These are phyloP conservation scores for Naganishia antarctica DNA, from an alignment of 768 basidiomycete genomes.

Conservation along the genomic window DNA sequence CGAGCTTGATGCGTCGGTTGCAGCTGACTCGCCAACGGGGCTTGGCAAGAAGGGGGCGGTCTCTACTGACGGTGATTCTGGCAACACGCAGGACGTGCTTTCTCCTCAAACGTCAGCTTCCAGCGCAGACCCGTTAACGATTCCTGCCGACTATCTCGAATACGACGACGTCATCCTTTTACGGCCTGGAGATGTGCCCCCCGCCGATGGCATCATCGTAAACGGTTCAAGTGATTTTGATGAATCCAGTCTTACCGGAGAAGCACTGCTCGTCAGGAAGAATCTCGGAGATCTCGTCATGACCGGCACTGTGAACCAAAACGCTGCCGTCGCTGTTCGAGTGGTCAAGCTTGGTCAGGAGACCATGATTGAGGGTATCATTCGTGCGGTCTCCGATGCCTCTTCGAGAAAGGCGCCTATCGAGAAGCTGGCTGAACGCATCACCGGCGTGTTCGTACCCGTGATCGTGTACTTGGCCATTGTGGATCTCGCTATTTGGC, in stretches of 20 bases:
- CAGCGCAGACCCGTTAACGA: conserved; percentile 17
- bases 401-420: conserved; percentile 69
- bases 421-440: conserved; percentile 66
- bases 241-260: conserved; percentile 80
- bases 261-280: conserved; percentile 64
- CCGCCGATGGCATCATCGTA: conserved; percentile 61
- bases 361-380: conserved; percentile 74
- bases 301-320: conserved; percentile 71
- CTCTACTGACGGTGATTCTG: no score
- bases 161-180: conserved; percentile 73
- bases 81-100: no score
- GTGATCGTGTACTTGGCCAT: conserved; percentile 67
- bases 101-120: no score
- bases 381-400: conserved; percentile 71
- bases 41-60: no score
- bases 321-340: conserved; percentile 57
- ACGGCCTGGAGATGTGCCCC: conserved; percentile 66
- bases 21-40: no score
- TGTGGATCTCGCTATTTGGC: conserved; percentile 69
- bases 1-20: no score
- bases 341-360: conserved; percentile 62
- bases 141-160: conserved; percentile 63
- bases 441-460: conserved; percentile 77
- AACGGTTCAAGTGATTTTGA: conserved; percentile 58
- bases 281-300: conserved; percentile 61